Base-by-base conservation (phyloP, 208 protist genomes). In the Acanthamoeba rhysodes region DNA sequence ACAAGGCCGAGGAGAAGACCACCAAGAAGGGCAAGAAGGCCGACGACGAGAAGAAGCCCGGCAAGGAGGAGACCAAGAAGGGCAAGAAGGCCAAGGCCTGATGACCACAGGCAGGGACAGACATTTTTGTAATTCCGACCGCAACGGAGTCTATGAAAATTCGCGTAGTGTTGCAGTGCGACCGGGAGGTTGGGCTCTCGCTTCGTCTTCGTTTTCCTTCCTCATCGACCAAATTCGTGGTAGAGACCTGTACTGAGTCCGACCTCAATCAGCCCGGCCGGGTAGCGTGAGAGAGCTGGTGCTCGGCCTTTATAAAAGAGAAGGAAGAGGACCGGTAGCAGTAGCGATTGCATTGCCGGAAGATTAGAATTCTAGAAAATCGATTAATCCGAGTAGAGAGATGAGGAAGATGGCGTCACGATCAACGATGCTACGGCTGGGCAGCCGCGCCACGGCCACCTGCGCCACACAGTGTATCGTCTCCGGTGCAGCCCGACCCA, bases 51-150 rank as follows among this genome's bases (percentile, higher is more conserved):
- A 80, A 80, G 27, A 48, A 80, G 37, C 37, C 37, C 14, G n/a
- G 22, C 14, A 84, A 84, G 45, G 45, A 84, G 45, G 34, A 84
- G 14, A 48, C 32, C 24, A 84, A 84, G 74, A 84, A 84, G 74
- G 45, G 45, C 74, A 84, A 84, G 74, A 84, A 84, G 74, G 45
- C 37, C 14, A 84, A 84, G 32, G 32, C 45, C 22, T 84, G 32
- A 84, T 8, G 16, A 48, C n/a, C n/a, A n/a, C n/a, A n/a, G n/a
- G n/a, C n/a, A n/a, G n/a, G n/a, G n/a, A n/a, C n/a, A n/a, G n/a
- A n/a, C n/a, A n/a, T n/a, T n/a, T n/a, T n/a, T n/a, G 32, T 9
- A n/a, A 9, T 41, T 37, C 32, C 9, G 24, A 5, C 32, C 9
- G 24, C 32, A 53, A 24, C 45, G 74, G 41, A 84, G 18, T 84